phyloP scores from a whole-genome alignment of 768 basidiomycete genomes.

The Boletus subcaerulescens region DNA sequence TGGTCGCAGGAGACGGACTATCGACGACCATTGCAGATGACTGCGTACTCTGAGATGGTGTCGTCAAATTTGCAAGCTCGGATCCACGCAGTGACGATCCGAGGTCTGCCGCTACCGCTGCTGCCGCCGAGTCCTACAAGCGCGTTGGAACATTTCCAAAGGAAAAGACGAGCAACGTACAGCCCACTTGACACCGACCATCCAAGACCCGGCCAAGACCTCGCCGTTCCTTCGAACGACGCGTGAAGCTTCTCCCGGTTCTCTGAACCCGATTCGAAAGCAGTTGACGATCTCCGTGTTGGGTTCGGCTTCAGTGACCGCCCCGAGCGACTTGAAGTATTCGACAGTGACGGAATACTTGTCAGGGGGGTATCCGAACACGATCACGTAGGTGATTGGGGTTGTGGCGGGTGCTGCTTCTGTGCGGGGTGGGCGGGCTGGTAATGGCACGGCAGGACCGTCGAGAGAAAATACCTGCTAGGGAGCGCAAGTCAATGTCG shows the following conservation, averaged over 20 bases:
- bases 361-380: slow-evolving; percentile 88
- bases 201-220: slow-evolving; percentile 67
- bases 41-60: slow-evolving; percentile 16
- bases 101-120: slow-evolving; percentile 44
- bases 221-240: slow-evolving; percentile 85
- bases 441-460: slow-evolving; percentile 10
- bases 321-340: slow-evolving; percentile 73
- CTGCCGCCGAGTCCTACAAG: slow-evolving; percentile 51
- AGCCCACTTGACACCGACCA: slow-evolving; percentile 86
- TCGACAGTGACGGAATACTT: slow-evolving; percentile 69
- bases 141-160: background rate
- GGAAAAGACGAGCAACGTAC: slow-evolving; percentile 42
- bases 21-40: slow-evolving; percentile 48
- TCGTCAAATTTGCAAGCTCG: slow-evolving; percentile 14
- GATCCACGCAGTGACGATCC: slow-evolving; percentile 31
- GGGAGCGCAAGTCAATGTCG: background rate
- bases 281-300: slow-evolving; percentile 73
- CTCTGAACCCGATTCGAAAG: slow-evolving; percentile 73
- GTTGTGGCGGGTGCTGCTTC: slow-evolving; percentile 29
- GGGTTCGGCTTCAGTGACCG: slow-evolving; percentile 63
- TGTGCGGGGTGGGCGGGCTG: slow-evolving; percentile 20
- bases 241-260: slow-evolving; percentile 70
- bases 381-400: slow-evolving; percentile 61
- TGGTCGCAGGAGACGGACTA: slow-evolving; percentile 36
- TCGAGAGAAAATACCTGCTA: slow-evolving; percentile 24